A percentile compares a stretch with the other conserved stretches of the same genome.
These are phyloP conservation scores for Handroanthus guayacan DNA, from an alignment of 257 asterid genomes.

Conservation along the genomic window DNA sequence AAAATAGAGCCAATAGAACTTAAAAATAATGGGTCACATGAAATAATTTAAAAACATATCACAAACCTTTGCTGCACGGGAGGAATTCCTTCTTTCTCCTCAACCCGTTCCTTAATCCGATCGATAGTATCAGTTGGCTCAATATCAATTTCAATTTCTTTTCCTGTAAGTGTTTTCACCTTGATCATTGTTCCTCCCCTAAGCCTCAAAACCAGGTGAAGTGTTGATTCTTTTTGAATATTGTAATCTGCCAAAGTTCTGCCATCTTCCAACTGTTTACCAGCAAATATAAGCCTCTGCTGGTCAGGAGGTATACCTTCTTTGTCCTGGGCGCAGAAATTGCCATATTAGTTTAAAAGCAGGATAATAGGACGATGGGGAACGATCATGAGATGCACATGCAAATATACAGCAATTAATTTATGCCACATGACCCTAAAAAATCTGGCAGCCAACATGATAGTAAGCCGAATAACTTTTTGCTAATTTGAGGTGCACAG, in stretches of 20 bases:
- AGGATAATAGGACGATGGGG: neutral
- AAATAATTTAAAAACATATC: neutral
- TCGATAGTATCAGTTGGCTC: conserved; percentile 73
- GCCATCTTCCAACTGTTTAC: conserved; percentile 59
- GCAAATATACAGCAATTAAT: neutral
- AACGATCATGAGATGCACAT: neutral
- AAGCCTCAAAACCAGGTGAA: conserved; percentile 68
- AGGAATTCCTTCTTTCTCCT: conserved; percentile 80
- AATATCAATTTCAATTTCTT: conserved; percentile 75
- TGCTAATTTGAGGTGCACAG: neutral
- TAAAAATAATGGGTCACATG: neutral
- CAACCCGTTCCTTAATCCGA: conserved; percentile 70
- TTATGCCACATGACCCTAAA: neutral
- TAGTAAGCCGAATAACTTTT: neutral
- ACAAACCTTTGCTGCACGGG: conserved; percentile 72
- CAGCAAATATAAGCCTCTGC: conserved; percentile 59
- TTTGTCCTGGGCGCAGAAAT: conserved; percentile 61
- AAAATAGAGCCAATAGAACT: conserved; percentile 4
- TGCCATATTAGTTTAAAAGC: conserved; percentile 23
- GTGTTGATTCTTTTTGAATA: conserved; percentile 61
- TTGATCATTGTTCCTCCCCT: conserved; percentile 81
- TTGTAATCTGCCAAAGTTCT: conserved; percentile 54
- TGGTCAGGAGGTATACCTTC: conserved; percentile 68
- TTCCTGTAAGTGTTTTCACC: conserved; percentile 76
- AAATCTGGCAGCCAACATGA: neutral